Evolutionary conservation across 2,329 filamentous ascomycete genomes (phyloP), one percentile per base, ranked within the genome.

Genomic region (Verticillium nubilum): DNA sequence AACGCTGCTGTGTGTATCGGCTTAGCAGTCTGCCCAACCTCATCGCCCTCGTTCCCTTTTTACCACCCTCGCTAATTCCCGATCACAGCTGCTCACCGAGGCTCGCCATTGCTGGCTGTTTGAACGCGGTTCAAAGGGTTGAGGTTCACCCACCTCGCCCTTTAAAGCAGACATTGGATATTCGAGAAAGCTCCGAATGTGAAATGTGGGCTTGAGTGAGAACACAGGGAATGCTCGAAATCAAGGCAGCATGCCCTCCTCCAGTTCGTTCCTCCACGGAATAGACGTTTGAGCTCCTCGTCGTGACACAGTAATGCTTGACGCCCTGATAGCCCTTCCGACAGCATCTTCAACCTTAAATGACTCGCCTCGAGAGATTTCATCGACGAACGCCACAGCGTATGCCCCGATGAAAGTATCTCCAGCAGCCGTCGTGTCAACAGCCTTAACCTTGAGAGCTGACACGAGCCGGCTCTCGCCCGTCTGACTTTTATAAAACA

Each of bases 391-490:
- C 10, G 52, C 52, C 27, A 87, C 82, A 1, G 87, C 85, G 70
- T 90, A 90, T 1, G 82, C 86, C 1, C 89, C 89, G 1, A 89
- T 86, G 69, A 91, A 91, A 0, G 89, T 90, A 71, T 92, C 89
- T 0, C 89, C 89, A 10, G 89, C 89, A 2, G 85, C 88, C 7
- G 89, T 92, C 1, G 88, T 92, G 69, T 92, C 89, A 1, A 91
- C 78, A 1, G 91, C 88, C 7, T 58, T 26, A n/a, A 87, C 78
- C 5, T 74, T 68, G 65, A 72, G 78, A 37, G 61, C 67, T 31
- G 63, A 69, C 52, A 87, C 71, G 27, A 79, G 70, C 64, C 74
- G 63, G 2, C 71, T 72, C 12, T 71, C 69, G 29, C 74, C 73
- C 29, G 71, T 74, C 53, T 73, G 71, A 9, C 76, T 79, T 19